These are phyloP conservation scores for Aegilops speltoides DNA, from an alignment of 176 grass and related monocot species.

Conservation along the genomic window DNA sequence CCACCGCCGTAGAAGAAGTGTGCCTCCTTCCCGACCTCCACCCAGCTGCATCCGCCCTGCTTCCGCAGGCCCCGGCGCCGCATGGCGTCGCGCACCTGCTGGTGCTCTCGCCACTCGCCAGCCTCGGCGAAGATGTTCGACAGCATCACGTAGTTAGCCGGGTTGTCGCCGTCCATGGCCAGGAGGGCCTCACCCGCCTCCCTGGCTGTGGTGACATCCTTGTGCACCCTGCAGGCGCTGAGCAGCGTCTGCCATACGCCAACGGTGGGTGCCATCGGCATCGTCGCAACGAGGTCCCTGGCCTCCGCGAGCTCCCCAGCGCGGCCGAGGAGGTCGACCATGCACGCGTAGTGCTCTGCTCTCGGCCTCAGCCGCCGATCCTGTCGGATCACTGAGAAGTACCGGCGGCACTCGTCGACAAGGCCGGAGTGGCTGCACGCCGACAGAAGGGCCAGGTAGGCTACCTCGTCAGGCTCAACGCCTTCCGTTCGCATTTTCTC, in stretches of 20 bases:
- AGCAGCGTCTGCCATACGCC: constrained; percentile 49
- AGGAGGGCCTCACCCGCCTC: constrained; percentile 33
- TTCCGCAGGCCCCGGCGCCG: constrained; percentile 36
- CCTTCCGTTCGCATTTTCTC: constrained; percentile 34
- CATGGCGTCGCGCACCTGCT: constrained; percentile 28
- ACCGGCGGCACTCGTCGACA: constrained; percentile 23
- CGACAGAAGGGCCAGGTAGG: constrained; percentile 43
- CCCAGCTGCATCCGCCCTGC: constrained; percentile 54
- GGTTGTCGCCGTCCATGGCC: constrained; percentile 33
- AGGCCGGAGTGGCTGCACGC: constrained; percentile 55
- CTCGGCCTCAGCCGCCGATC: not conserved
- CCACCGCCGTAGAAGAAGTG: constrained; percentile 57
- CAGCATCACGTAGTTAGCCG: constrained; percentile 48
- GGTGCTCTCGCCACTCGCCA: constrained; percentile 39
- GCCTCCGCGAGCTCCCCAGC: constrained; percentile 40
- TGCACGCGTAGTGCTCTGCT: constrained; percentile 41
- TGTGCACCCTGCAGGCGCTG: constrained; percentile 46
- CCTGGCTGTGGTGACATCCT: constrained; percentile 18
- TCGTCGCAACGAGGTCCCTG: constrained; percentile 30
- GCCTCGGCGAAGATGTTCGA: constrained; percentile 44
- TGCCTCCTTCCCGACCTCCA: constrained; percentile 42
- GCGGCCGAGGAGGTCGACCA: constrained; percentile 44
- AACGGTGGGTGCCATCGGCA: constrained; percentile 33
- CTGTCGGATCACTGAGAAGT: constrained; percentile 3
- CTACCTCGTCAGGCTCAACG: constrained; percentile 39